Conservation (phyloP, 805 yeast species). For the Nakazawaea laoshanensis region DNA sequence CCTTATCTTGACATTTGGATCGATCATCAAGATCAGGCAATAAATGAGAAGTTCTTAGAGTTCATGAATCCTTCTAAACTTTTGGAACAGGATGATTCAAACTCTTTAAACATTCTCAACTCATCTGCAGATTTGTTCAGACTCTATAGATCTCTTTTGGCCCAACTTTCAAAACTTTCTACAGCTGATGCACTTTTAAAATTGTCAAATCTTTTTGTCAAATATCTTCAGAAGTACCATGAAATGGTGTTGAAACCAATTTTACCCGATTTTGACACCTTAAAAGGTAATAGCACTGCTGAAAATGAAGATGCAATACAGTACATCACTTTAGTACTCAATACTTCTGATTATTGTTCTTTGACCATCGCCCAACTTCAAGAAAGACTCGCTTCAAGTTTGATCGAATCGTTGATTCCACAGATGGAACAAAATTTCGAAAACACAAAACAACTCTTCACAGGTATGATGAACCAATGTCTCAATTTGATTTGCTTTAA, state of each 20-base stretch:
- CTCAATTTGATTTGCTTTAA: slow-evolving; percentile 48
- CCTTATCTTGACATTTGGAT: slow-evolving; percentile 86
- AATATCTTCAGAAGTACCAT: slow-evolving; percentile 55
- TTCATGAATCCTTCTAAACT: slow-evolving; percentile 53
- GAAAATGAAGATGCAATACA: slow-evolving; percentile 52
- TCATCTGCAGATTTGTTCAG: slow-evolving; percentile 86
- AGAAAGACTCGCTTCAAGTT: slow-evolving; percentile 40
- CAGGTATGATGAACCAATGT: slow-evolving; percentile 48
- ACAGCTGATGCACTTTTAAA: slow-evolving; percentile 40
- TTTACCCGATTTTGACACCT: slow-evolving; percentile 29
- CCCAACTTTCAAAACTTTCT: slow-evolving; percentile 60
- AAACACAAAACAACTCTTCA: slow-evolving; percentile 44
- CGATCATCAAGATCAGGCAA: slow-evolving; percentile 63
- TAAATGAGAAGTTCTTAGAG: slow-evolving; percentile 55
- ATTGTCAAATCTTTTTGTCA: slow-evolving; percentile 51
- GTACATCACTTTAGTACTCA: slow-evolving; percentile 63
- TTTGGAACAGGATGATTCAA: slow-evolving; percentile 29
- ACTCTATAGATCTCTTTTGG: slow-evolving; percentile 60
- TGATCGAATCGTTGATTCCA: slow-evolving; percentile 24
- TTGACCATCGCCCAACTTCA: slow-evolving; percentile 72
- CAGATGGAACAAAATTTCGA: slow-evolving; percentile 44
- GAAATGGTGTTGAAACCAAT: slow-evolving; percentile 39
- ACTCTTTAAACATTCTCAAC: slow-evolving; percentile 61
- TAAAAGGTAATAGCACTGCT: slow-evolving; percentile 21
- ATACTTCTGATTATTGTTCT: slow-evolving; percentile 86